These are phyloP conservation scores for Helotiales sp. DNA, from an alignment of 2,329 filamentous ascomycete species.

Conservation along the genomic window DNA sequence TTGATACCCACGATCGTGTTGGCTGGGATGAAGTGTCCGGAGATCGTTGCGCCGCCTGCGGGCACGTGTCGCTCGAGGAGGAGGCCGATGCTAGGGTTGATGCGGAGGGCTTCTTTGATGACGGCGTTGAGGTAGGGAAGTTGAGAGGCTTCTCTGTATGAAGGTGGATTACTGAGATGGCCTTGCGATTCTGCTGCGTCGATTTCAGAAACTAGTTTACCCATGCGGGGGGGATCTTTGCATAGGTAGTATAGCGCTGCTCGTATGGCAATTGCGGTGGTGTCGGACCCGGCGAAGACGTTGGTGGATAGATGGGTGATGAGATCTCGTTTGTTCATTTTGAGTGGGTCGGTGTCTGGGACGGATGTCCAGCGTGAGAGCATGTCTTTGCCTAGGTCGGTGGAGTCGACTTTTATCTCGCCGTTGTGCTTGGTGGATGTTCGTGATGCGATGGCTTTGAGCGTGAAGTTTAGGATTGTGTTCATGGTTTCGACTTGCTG, in stretches of 20 bases:
- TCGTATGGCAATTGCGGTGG: conserved; percentile 45
- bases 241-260: conserved; percentile 43
- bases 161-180: neutral
- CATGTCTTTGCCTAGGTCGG: neutral
- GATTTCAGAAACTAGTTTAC: conserved; percentile 46
- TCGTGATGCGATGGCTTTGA: neutral
- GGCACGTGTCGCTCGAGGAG: conserved; percentile 20
- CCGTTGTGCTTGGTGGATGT: neutral
- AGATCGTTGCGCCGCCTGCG: conserved; percentile 4
- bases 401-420: neutral
- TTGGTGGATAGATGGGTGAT: conserved; percentile 10
- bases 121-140: conserved; percentile 45
- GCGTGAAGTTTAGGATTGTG: conserved; percentile 10
- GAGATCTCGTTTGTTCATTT: conserved; percentile 10
- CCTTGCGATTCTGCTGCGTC: conserved; percentile 5
- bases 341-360: neutral
- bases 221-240: conserved; percentile 38
- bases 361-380: conserved; percentile 6
- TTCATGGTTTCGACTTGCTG: conserved; percentile 10
- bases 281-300: conserved; percentile 38
- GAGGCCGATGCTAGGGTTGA: conserved; percentile 41
- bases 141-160: conserved; percentile 7
- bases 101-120: conserved; percentile 50
- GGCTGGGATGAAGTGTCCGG: conserved; percentile 5
- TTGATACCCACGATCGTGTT: conserved; percentile 45